Conservation (phyloP, 2,329 filamentous ascomycete species). For the Huntiella omanensis region DNA sequence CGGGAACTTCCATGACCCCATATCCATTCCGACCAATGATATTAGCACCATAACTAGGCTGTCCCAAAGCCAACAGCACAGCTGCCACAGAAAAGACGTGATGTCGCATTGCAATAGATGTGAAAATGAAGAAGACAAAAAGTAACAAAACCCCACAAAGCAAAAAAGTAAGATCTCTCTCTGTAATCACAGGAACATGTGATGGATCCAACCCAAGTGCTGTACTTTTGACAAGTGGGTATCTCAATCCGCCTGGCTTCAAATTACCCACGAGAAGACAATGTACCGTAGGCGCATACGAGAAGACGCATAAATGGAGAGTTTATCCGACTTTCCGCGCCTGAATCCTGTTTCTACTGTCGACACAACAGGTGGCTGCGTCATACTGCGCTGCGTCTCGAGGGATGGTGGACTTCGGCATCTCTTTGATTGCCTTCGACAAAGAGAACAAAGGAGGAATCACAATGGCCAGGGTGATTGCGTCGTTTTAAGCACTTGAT, state of each 20-base stretch:
- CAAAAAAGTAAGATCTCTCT: background rate
- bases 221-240: too few species aligned
- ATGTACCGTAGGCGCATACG: too few species aligned
- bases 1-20: background rate
- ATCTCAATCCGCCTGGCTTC: too few species aligned
- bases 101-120: background rate
- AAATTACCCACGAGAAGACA: too few species aligned
- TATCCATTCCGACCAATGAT: slow-evolving; percentile 1
- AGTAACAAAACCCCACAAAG: background rate
- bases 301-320: background rate
- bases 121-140: background rate
- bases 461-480: background rate
- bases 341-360: too few species aligned
- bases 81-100: background rate
- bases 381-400: too few species aligned
- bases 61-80: background rate
- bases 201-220: background rate
- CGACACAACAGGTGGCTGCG: too few species aligned
- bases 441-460: background rate
- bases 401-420: too few species aligned
- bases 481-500: background rate
- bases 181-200: background rate
- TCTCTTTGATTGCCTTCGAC: background rate
- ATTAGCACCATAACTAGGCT: background rate
- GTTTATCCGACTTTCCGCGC: background rate